Base-by-base conservation (phyloP, 176 grass and related monocot species). In the Ampelocalamus luodianensis region DNA sequence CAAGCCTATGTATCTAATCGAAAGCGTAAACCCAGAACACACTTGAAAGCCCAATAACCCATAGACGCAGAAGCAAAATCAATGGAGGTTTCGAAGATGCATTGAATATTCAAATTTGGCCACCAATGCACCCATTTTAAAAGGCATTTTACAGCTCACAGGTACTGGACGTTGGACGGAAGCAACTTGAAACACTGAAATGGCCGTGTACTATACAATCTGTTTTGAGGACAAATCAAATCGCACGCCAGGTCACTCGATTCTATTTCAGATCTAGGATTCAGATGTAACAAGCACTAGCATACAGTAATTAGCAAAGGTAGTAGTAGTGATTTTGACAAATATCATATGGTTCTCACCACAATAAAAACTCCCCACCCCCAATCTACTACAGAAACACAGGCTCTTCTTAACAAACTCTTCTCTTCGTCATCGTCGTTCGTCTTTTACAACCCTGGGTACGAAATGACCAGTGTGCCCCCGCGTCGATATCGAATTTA, bases 401-500 rank as follows among this genome's bases (percentile, higher is more conserved):
- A 86, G 6, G 16, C 10, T 1, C 13, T 22, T 29, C n/a, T n/a
- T 1, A 38, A 70, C 50, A 60, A 44, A 20, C 16, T 1, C 46
- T 82, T 1, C 46, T 82, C 65, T 0, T 79, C 87, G 44, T 4
- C 68, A 10, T 23, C 27, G 3, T 58, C 64, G n/a, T 5, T 6
- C 49, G 14, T 27, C 15, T 6, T 4, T 55, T 38, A 29, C 32
- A 34, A 77, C 20, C 29, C 11, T 14, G 55, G 89, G 66, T 73
- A 65, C 79, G 4, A 29, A 79, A 66, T 81, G 42, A 9, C 83
- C 58, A 5, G 15, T 44, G 59, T 74, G 87, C 80, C 83, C 80
- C 45, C 2, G 4, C 74, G 36, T 3, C 34, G 71, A 81, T 87
- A 84, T 85, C 76, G 83, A 90, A 92, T 90, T 85, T 92, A 94